Evolutionary conservation across 1,284 basidiomycete genomes (phyloP), one percentile per base, ranked within the genome.

Genomic region (Malassezia japonica): DNA sequence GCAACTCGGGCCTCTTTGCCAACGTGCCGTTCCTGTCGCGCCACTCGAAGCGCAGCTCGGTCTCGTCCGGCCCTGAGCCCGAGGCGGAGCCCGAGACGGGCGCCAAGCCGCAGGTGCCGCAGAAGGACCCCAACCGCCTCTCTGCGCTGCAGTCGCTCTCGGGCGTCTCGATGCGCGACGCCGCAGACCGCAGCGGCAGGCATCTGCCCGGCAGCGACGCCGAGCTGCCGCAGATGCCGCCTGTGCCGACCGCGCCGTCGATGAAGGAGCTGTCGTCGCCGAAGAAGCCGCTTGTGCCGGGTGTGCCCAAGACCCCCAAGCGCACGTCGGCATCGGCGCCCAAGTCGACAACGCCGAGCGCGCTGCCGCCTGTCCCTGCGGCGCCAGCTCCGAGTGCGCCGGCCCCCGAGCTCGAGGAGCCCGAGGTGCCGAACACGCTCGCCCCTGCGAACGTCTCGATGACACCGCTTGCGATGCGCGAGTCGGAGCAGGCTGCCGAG

Each of bases 1-100:
- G 27, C 7, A 42, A 29, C 27, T 29, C 24, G 3, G 40, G 40
- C 40, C 10, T 42, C 4, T 42, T 42, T 15, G 25, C 40, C 23
- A 29, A 29, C 31, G 15, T 29, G n/a, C 25, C 40, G 20, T 42
- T 42, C 40, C 24, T 42, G 31, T 42, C 40, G 40, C 40, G 40
- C 25, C 25, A 40, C 20, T 13, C 5, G 4, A 42, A 42, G 31
- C 40, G 40, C 23, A 21, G 38, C 18, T 40, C 40, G 3, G 20
- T n/a, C 2, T 42, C 40, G 25, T 28, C 40, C 9, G 23, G 29
- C n/a, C 1, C 9, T 12, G 40, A 42, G 25, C 7, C 27, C 15
- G 38, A 20, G 20, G 24, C 28, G 28, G 32, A 9, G 32, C 12
- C 32, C 32, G 12, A 29, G 4, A 15, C 32, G 4, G 6, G 12